Conservation (phyloP, 139 green algal species). For the Tetraselmis chui region DNA sequence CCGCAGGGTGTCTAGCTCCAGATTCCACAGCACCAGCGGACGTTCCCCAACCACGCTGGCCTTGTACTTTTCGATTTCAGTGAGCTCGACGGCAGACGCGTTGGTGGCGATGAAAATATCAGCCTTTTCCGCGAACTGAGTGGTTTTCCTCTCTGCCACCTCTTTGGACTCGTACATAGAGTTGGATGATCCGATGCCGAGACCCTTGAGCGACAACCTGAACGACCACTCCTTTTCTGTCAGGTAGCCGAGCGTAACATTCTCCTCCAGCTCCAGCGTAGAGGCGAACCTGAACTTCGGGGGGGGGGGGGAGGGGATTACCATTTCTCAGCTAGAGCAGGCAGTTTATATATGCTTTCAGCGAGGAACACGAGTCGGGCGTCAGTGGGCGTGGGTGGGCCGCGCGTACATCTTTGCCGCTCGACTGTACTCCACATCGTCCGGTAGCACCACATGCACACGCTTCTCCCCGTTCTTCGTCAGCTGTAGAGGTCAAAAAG, state of each 20-base stretch:
- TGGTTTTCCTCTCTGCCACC: not conserved
- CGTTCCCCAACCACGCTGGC: conserved; percentile 38
- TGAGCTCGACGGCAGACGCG: conserved; percentile 69
- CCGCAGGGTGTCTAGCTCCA: conserved; percentile 92
- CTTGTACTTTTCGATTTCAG: conserved; percentile 53
- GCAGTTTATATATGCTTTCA: too few relatives aligned
- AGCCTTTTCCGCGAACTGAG: conserved; percentile 29
- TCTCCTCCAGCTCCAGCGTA: conserved; percentile 38
- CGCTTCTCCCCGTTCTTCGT: conserved; percentile 35
- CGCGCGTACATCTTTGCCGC: conserved; percentile 59
- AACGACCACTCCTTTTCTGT: conserved; percentile 10
- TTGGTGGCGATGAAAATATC: conserved; percentile 88
- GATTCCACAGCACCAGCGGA: conserved; percentile 81
- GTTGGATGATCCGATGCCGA: not conserved
- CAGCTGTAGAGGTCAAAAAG: conserved; percentile 45
- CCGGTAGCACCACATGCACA: conserved; percentile 75
- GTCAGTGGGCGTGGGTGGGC: too few relatives aligned
- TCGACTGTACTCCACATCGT: conserved; percentile 65
- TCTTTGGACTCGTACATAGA: not conserved
- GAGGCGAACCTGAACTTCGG: conserved; percentile 53
- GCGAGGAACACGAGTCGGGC: too few relatives aligned
- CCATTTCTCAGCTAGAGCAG: too few relatives aligned
- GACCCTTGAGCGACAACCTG: not conserved
- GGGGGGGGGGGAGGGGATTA: too few relatives aligned
- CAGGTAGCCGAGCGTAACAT: conserved; percentile 67